Conservation (phyloP, 2,329 filamentous ascomycete genomes). For the Diaporthe sp. region DNA sequence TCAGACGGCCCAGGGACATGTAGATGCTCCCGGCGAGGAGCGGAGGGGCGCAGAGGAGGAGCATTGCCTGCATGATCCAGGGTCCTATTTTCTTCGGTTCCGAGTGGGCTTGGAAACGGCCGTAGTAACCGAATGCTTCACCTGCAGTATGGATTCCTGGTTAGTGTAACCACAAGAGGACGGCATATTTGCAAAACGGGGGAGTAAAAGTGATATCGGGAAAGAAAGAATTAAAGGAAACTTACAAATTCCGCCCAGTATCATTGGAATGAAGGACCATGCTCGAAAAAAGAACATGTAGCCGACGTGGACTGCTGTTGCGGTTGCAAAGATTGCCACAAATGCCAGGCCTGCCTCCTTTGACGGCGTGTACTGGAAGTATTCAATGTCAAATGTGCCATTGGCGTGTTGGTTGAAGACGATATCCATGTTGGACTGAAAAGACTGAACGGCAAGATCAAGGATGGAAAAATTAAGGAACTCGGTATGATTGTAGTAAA, state of each 20-base stretch:
- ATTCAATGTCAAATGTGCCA: slow-evolving; percentile 41
- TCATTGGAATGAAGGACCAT: slow-evolving; percentile 18
- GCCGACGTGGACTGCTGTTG: not conserved
- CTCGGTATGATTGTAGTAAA: not conserved
- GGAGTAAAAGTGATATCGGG: too few relatives aligned
- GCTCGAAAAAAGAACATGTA: slow-evolving; percentile 9
- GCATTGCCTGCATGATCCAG: slow-evolving; percentile 55
- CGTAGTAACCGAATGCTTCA: slow-evolving; percentile 53
- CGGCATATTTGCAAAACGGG: too few relatives aligned
- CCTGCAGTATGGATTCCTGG: slow-evolving; percentile 46
- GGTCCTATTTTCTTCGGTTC: slow-evolving; percentile 44
- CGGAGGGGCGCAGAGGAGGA: slow-evolving; percentile 56
- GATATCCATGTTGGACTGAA: not conserved
- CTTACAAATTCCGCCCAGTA: slow-evolving; percentile 8
- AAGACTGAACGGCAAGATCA: not conserved
- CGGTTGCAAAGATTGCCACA: slow-evolving; percentile 41
- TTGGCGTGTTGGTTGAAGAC: slow-evolving; percentile 34
- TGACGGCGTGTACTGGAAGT: slow-evolving; percentile 41
- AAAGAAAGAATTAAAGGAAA: too few relatives aligned
- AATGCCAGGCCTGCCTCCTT: slow-evolving; percentile 41
- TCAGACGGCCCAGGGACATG: slow-evolving; percentile 56
- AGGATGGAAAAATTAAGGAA: not conserved
- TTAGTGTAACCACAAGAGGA: too few relatives aligned
- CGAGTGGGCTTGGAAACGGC: slow-evolving; percentile 45
- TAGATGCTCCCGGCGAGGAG: slow-evolving; percentile 59